phyloP scores from a whole-genome alignment of 2,329 filamentous ascomycete genomes.

The Neobulgaria alba region DNA sequence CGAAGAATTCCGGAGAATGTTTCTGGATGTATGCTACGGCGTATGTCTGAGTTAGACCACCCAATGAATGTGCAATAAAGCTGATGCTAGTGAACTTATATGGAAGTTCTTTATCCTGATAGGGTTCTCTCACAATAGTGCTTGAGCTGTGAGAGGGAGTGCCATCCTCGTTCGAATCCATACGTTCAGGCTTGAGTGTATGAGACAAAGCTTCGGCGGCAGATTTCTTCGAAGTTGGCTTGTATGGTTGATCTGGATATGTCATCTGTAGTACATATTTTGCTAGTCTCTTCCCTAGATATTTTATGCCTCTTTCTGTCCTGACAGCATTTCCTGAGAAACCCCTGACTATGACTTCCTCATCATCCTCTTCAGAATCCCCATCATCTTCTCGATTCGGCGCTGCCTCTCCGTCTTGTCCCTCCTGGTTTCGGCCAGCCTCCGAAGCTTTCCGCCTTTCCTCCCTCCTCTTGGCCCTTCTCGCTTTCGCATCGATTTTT shows the following conservation, averaged over 20 bases:
- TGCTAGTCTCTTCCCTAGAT: slow-evolving; percentile 86
- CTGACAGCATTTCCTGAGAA: slow-evolving; percentile 84
- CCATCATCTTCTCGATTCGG: slow-evolving; percentile 7
- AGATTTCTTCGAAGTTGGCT: slow-evolving; percentile 50
- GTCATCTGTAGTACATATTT: slow-evolving; percentile 85
- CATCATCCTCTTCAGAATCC: slow-evolving; percentile 50
- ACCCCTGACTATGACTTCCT: slow-evolving; percentile 81
- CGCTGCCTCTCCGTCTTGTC: slow-evolving; percentile 3
- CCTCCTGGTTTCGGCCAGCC: slow-evolving; percentile 4
- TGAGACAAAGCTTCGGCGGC: slow-evolving; percentile 35
- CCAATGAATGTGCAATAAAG: slow-evolving; percentile 86
- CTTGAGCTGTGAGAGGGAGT: slow-evolving; percentile 52
- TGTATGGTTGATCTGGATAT: slow-evolving; percentile 85
- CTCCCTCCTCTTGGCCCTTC: slow-evolving; percentile 43
- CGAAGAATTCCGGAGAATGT: slow-evolving; percentile 85
- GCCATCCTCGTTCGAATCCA: slow-evolving; percentile 36
- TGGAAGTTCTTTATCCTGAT: slow-evolving; percentile 38
- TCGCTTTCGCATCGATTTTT: slow-evolving; percentile 56
- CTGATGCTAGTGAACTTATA: slow-evolving; percentile 93
- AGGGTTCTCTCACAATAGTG: slow-evolving; percentile 42
- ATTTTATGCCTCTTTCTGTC: slow-evolving; percentile 94
- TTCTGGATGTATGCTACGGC: slow-evolving; percentile 95
- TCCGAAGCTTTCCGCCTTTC: slow-evolving; percentile 21
- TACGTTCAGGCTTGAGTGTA: slow-evolving; percentile 30
- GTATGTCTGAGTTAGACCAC: slow-evolving; percentile 85